A percentile compares a stretch with the other conserved stretches of the same genome.
Conservation (phyloP, 495 filamentous ascomycete genomes). For the Acidomyces sp. region DNA sequence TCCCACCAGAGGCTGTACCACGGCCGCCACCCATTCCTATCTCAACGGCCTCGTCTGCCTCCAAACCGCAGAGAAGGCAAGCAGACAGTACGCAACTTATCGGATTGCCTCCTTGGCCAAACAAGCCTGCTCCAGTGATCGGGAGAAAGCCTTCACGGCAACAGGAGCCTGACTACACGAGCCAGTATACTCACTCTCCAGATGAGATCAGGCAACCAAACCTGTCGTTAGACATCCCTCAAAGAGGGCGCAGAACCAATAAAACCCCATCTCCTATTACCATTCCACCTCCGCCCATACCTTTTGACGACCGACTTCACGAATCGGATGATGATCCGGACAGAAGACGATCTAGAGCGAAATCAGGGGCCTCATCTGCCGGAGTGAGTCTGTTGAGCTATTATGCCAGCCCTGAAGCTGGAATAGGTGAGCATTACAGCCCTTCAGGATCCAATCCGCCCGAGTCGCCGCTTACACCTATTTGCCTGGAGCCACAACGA, state of each 20-base stretch:
- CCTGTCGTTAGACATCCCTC: conserved; percentile 15
- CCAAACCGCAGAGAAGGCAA: too few species aligned
- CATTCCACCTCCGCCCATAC: conserved; percentile 9
- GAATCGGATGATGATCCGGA: neutral
- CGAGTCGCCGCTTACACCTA: conserved; percentile 7
- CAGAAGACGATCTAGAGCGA: conserved; percentile 4
- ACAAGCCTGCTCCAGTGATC: too few species aligned
- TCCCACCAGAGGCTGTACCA: too few species aligned
- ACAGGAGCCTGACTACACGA: neutral
- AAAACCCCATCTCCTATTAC: conserved; percentile 2
- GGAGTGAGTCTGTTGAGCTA: conserved; percentile 11
- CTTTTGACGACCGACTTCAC: neutral
- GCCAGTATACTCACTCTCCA: neutral
- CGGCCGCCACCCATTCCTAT: too few species aligned
- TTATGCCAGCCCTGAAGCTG: conserved; percentile 13
- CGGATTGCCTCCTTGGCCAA: too few species aligned
- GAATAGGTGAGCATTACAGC: too few species aligned
- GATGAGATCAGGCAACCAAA: conserved; percentile 1
- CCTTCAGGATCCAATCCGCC: neutral
- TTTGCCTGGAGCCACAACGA: conserved; percentile 7
- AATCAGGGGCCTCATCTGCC: conserved; percentile 2
- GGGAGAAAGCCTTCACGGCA: too few species aligned
- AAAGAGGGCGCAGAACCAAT: conserved; percentile 2
- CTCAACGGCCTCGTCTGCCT: too few species aligned
- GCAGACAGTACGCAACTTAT: too few species aligned